Conservation (phyloP, 805 yeast species). For the Jamesozyma jinghongensis region DNA sequence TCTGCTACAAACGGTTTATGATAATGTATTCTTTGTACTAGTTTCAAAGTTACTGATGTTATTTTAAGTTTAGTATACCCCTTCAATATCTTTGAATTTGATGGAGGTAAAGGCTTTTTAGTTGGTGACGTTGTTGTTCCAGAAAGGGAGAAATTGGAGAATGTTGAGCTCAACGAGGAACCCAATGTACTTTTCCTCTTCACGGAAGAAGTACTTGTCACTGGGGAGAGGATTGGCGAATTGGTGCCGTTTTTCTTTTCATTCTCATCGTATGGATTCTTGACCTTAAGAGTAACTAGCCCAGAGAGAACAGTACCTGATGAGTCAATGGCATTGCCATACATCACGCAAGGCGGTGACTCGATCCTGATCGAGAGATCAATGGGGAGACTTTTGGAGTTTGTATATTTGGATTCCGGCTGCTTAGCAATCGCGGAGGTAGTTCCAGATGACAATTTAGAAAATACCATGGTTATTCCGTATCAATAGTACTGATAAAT, state of each 20-base stretch:
- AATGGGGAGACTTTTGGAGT: conserved; percentile 25
- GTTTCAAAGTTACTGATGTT: conserved; percentile 49
- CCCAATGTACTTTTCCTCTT: conserved; percentile 12
- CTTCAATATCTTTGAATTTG: conserved; percentile 8
- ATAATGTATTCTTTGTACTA: conserved; percentile 64
- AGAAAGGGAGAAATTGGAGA: conserved; percentile 18
- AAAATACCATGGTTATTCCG: conserved; percentile 5
- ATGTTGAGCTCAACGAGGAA: conserved; percentile 14
- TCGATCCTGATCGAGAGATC: conserved; percentile 59
- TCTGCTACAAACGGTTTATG: conserved; percentile 59
- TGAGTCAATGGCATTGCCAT: conserved; percentile 69
- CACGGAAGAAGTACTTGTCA: conserved; percentile 8
- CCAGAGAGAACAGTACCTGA: conserved; percentile 86
- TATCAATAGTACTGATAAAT: no score
- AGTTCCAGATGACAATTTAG: conserved; percentile 1
- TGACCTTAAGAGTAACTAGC: conserved; percentile 49
- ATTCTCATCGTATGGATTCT: conserved; percentile 20
- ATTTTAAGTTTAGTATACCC: conserved; percentile 40
- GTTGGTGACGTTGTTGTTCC: background rate
- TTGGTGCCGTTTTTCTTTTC: background rate
- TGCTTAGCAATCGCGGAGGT: background rate
- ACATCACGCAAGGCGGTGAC: conserved; percentile 83
- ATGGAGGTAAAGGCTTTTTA: background rate
- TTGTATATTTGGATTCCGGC: background rate
- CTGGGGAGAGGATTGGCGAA: conserved; percentile 10